A percentile compares a stretch with the other conserved stretches of the same genome.
Conservation (phyloP, 805 yeast species). For the Starmerella riodocensis region DNA sequence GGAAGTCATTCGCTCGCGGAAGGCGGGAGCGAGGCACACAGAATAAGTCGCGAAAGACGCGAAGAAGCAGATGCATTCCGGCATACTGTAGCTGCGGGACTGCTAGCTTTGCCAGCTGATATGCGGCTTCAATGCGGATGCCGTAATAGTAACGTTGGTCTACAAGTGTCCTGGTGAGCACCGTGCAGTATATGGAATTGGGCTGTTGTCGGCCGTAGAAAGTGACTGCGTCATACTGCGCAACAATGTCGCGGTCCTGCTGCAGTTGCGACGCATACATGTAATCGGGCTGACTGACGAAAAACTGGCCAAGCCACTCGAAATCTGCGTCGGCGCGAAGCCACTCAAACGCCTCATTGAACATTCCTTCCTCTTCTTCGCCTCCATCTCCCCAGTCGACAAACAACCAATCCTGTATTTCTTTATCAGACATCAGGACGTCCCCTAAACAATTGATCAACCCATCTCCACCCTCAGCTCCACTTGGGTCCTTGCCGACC, state of each 20-base stretch:
- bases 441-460: conserved; percentile 59
- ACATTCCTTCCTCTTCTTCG: conserved; percentile 56
- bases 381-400: conserved; percentile 58
- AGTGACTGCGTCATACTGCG: conserved; percentile 72
- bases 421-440: conserved; percentile 47
- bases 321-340: conserved; percentile 92
- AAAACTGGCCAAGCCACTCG: conserved; percentile 83
- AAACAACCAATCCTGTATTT: conserved; percentile 57
- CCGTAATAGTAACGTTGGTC: conserved; percentile 83
- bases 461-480: conserved; percentile 23
- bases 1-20: conserved; percentile 73
- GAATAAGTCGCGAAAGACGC: conserved; percentile 52
- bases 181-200: conserved; percentile 53
- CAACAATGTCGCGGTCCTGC: conserved; percentile 92
- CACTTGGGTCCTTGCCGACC: conserved; percentile 18
- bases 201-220: conserved; percentile 63
- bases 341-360: conserved; percentile 93
- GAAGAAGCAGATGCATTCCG: conserved; percentile 60
- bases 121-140: conserved; percentile 74
- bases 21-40: conserved; percentile 55
- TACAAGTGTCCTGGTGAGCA: conserved; percentile 64
- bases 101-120: conserved; percentile 59
- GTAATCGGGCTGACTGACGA: conserved; percentile 80
- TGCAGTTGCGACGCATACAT: conserved; percentile 90
- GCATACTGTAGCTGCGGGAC: conserved; percentile 46